Evolutionary conservation across 768 basidiomycete genomes (phyloP).

Genomic region (Psilocybe cubensis): DNA sequence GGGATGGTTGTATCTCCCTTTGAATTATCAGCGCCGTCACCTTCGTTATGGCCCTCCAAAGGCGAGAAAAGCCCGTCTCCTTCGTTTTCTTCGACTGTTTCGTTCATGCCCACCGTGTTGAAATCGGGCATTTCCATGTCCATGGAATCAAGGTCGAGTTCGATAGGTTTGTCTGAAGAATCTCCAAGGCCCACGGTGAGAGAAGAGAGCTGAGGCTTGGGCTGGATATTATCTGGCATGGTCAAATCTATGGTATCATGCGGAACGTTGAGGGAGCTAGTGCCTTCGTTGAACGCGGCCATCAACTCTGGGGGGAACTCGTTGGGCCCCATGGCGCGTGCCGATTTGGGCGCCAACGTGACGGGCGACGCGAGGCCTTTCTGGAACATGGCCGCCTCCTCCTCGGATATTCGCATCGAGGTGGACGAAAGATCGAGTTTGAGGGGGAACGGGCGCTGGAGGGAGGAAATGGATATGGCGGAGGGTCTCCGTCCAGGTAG

Average conservation of each 20-base stretch:
- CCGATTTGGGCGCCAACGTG: constrained; percentile 80
- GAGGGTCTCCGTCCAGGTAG: constrained; percentile 63
- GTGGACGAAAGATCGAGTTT: constrained; percentile 84
- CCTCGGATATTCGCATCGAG: constrained; percentile 66
- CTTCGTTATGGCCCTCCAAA: constrained; percentile 17
- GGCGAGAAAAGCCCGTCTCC: constrained; percentile 59
- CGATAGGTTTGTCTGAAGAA: constrained; percentile 82
- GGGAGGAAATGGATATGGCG: constrained; percentile 78
- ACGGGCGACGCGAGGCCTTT: constrained; percentile 78
- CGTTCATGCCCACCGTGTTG: constrained; percentile 35
- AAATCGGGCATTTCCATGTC: constrained; percentile 64
- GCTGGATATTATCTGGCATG: constrained; percentile 33
- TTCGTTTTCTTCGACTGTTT: constrained; percentile 27
- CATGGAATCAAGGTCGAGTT: constrained; percentile 72
- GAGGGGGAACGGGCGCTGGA: constrained; percentile 70
- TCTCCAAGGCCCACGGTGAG: constrained; percentile 45
- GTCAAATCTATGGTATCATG: constrained; percentile 66
- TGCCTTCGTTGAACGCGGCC: constrained; percentile 57
- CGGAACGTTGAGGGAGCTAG: constrained; percentile 30
- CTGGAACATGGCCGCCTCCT: constrained; percentile 60
- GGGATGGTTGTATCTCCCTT: constrained; percentile 10
- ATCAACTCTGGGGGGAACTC: constrained; percentile 69
- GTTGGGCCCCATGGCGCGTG: constrained; percentile 55
- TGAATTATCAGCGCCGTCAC: constrained; percentile 4
- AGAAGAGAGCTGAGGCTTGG: constrained; percentile 27